phyloP scores from a whole-genome alignment of 2,329 filamentous ascomycete species.

The Gaeumannomyces sp. region DNA sequence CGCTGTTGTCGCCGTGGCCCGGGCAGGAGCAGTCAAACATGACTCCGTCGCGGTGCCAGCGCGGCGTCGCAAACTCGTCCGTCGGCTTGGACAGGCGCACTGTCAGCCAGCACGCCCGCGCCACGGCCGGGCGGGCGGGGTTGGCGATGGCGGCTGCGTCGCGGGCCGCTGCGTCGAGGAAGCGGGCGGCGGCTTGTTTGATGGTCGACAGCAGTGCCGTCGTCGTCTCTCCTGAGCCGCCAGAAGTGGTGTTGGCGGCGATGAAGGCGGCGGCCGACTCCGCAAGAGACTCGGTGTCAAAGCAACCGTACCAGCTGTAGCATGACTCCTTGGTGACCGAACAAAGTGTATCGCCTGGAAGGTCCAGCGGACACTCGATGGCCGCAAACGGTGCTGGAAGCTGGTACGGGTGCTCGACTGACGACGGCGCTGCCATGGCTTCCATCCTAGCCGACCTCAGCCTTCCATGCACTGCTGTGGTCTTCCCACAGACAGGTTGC shows the following conservation, averaged over 20 bases:
- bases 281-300: background rate
- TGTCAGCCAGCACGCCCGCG: slow-evolving; percentile 1
- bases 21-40: slow-evolving; percentile 3
- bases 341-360: too few species aligned
- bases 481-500: too few species aligned
- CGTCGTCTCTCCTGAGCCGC: background rate
- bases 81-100: background rate
- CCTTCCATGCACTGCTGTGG: too few species aligned
- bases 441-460: too few species aligned
- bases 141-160: background rate
- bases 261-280: background rate
- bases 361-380: background rate
- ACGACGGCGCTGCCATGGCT: background rate
- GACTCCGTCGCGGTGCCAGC: slow-evolving; percentile 1
- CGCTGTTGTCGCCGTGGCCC: background rate
- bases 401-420: background rate
- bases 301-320: background rate
- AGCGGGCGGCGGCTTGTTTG: background rate
- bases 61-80: background rate
- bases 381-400: background rate
- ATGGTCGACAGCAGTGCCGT: background rate
- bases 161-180: background rate
- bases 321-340: background rate
- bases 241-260: background rate
- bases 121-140: background rate